Base-by-base conservation (phyloP, 306 rosid species). In the Ochetophila trinervis region DNA sequence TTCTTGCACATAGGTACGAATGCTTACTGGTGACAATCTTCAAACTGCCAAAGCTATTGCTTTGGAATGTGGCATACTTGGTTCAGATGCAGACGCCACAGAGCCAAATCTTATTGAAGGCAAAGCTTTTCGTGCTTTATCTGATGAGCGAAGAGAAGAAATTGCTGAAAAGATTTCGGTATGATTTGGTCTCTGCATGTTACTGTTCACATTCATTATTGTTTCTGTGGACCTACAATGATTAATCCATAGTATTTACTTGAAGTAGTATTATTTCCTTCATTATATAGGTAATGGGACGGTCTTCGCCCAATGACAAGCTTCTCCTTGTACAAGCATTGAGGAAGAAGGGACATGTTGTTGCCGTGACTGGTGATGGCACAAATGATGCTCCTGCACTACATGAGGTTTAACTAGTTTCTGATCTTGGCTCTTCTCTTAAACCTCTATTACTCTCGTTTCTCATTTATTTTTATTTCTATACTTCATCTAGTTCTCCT, bases 341-440 rank as follows among this genome's bases (percentile, higher is more conserved):
- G 80, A 86, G 88, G 80, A 91, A 76, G 74, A 81, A 61, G 66
- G 86, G 85, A 53, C 89, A 83, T 49, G 86, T 91, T 69, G 96
- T 91, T 75, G 97, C 97, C 53, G 97, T 88, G 40, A 91, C 94
- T 51, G 97, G 97, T 64, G 96, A 91, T 74, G 97, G 97, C 76
- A 86, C 97, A 22, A 88, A 91, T 74, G 96, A 91, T 76, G 97
- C 97, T 70, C 96, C 96, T 18, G 97, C 97, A 35, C 74, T 91
- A 11, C 96, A 91, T 51, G 97, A 91, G 97, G 97, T 91, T n/a
- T 63, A 48, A 53, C 27, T 42, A 49, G 11, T 18, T 42, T 20
- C 40, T 70, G 15, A n/a, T 42, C 11, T 5, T 49, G 9, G 57
- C 44, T 56, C 4, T 37, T 51, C 20, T 67, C 44, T 17, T 47